phyloP scores from a whole-genome alignment of 2,329 filamentous ascomycete species.

The Colletotrichum endophyticum region DNA sequence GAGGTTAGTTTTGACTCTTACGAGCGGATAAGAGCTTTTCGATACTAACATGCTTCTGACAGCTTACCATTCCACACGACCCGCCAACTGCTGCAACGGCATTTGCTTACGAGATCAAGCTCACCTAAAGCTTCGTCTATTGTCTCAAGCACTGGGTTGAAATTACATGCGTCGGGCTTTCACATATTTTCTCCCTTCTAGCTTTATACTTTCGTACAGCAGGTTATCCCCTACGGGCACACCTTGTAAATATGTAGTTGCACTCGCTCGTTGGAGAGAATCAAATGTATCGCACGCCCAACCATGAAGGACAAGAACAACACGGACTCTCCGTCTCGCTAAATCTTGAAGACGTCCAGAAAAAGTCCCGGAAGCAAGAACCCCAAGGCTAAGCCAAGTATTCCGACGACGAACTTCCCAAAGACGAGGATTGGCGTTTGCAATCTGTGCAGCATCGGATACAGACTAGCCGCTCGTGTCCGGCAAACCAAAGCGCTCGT shows the following conservation, averaged over 20 bases:
- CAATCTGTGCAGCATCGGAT: neutral
- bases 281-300: rapidly evolving
- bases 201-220: neutral
- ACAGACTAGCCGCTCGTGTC: neutral
- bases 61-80: neutral
- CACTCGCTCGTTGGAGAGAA: rapidly evolving
- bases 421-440: neutral
- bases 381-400: neutral
- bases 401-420: rapidly evolving
- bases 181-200: neutral
- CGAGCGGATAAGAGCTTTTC: neutral
- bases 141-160: rapidly evolving
- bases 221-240: rapidly evolving
- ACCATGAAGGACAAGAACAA: rapidly evolving
- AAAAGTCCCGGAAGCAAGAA: rapidly evolving
- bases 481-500: neutral
- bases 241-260: neutral
- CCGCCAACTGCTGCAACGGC: neutral
- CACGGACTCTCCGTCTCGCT: neutral
- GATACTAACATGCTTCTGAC: neutral
- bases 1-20: neutral
- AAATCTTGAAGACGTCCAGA: neutral
- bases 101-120: neutral
- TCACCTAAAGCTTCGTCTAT: neutral
- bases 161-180: rapidly evolving